Base-by-base conservation (phyloP, 1,139 yeast genomes). In the Komagataea norvegica region DNA sequence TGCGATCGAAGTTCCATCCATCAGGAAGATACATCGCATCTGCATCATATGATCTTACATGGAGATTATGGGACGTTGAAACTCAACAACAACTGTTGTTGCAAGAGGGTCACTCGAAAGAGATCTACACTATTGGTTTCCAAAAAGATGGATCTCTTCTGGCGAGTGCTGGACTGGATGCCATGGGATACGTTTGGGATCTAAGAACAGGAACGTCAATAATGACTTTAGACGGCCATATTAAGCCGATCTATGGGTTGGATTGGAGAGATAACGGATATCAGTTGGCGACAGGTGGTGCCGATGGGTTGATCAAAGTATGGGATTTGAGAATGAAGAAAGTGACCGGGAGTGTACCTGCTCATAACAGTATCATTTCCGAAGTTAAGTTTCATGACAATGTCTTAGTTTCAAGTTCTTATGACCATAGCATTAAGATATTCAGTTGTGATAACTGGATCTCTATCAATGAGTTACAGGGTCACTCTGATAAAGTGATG, bases 61-160 rank as follows among this genome's bases (percentile, higher is more conserved):
- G 97, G 96, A 72, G 87, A 43, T 57, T 88, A 6, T 88, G 95
- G 95, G 96, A 91, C 57, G 46, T 77, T 1, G 62, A 64, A 9
- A 72, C 66, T 2, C 67, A 65, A 32, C 50, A 54, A 21, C 72
- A 72, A 39, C 48, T 81, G 6, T 62, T 69, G 21, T 52, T 65
- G 33, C 97, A 91, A 57, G 96, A 87, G 54, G 96, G 97, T 0
- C 97, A 91, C 54, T 67, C 87, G 1, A 80, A 77, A 49, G 91
- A 79, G 41, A 78, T 89, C 0, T 78, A 76, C 46, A 57, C 79
- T 2, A 62, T 85, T 3, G 61, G 74, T 1, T 72, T 83, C 47
- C 95, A 89, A 41, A 70, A 72, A 0, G 95, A 88, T 54, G 97
- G 97, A 1, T 68, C 91, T 4, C 57, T 91, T 6, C 56, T 82